These are phyloP conservation scores for Rhynchosporium agropyri DNA, from an alignment of 2,329 filamentous ascomycete genomes.

Conservation along the genomic window DNA sequence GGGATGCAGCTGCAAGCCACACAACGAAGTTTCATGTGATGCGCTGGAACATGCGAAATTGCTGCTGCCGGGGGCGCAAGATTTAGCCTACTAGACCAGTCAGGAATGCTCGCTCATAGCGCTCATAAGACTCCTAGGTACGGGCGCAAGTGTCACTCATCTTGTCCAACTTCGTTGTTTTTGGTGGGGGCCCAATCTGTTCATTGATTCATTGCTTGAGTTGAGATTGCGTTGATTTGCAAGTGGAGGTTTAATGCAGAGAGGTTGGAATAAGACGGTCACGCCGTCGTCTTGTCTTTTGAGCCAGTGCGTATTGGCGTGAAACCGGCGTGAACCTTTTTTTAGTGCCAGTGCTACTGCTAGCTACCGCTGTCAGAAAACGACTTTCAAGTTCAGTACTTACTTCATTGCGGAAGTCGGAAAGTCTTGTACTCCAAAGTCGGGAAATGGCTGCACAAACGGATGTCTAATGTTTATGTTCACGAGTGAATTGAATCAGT, in stretches of 20 bases:
- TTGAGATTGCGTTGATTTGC: not conserved
- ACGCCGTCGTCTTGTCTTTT: constrained; percentile 1
- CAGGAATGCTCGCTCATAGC: too few relatives aligned
- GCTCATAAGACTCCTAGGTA: too few relatives aligned
- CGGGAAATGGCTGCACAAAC: too few relatives aligned
- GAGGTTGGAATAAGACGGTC: constrained; percentile 8
- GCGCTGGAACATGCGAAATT: constrained; percentile 5
- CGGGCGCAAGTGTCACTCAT: too few relatives aligned
- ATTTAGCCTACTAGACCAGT: constrained; percentile 3
- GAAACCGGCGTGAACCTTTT: not conserved
- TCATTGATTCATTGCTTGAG: not conserved
- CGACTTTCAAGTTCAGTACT: not conserved
- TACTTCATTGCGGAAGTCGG: not conserved
- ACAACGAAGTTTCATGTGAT: constrained; percentile 5
- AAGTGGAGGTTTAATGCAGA: not conserved
- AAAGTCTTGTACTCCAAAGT: too few relatives aligned
- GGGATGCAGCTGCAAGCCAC: constrained; percentile 9
- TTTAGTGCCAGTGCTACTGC: not conserved
- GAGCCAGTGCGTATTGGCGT: not conserved
- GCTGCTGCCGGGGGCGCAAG: not conserved
- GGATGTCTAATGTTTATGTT: too few relatives aligned
- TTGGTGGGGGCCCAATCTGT: constrained; percentile 2
- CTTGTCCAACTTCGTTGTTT: not conserved
- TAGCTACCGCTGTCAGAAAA: not conserved
- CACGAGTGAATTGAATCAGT: too few relatives aligned